Base-by-base conservation (phyloP, 2,329 filamentous ascomycete species). In the Laburnicola sp. region DNA sequence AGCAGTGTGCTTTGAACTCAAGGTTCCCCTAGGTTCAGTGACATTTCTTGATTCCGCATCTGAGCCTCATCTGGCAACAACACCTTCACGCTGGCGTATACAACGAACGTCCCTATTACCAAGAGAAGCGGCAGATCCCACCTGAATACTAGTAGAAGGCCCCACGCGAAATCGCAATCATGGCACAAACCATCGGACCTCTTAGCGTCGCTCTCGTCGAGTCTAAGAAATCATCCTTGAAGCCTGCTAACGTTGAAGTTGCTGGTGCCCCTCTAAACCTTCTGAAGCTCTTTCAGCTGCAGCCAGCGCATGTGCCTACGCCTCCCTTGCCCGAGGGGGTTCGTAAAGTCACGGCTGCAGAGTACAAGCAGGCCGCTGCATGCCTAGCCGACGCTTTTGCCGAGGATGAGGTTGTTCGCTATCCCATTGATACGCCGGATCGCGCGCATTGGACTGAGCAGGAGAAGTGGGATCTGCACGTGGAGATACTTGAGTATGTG, bases 361-460 rank as follows among this genome's bases (percentile, higher is more conserved):
- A 92, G 74, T 87, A 84, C 76, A 85, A 85, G 68, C 82, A 85
- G 68, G 89, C 88, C 28, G 88, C 86, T 25, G 76, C 82, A 31
- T 86, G 86, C 64, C 82, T 95, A 60, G 86, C 89, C 40, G 84
- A 90, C 69, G 86, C 89, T 57, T 94, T 95, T 75, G 85, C 82
- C 51, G 78, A 85, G 54, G 89, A 94, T 71, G 83, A 88, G 51
- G 81, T 91, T 56, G 85, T 86, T 55, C 80, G 82, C 70, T 94
- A 93, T 75, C 85, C 91, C 64, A 78, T 92, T 63, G 83, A 89
- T 65, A 84, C 85, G 39, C 84, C 86, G 53, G 87, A 90, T 69
- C 82, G 84, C 74, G 78, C 78, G 55, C 72, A 79, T 55, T 82
- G 82, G 74, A 80, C 83, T 41, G 79, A 84, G 64, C 83, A 89